These are phyloP conservation scores for Lipomyces orientalis DNA, from an alignment of 805 yeast species.

Conservation along the genomic window DNA sequence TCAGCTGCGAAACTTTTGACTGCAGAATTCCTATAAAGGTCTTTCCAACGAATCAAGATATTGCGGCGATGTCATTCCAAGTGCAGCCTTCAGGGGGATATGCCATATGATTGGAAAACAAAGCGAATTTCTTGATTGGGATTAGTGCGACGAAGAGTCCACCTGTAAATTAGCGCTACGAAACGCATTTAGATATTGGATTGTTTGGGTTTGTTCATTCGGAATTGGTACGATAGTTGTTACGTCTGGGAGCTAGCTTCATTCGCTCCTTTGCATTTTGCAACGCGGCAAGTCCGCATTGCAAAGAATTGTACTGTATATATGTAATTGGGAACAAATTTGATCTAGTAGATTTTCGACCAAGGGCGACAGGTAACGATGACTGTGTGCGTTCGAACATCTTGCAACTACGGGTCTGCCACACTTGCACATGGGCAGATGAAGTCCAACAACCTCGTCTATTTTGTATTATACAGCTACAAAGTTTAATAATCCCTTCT, in stretches of 20 bases:
- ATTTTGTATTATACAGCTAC: background rate
- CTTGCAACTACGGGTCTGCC: background rate
- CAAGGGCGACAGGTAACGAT: background rate
- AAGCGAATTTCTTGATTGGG: background rate
- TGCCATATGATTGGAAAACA: conserved; percentile 8
- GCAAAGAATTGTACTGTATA: background rate
- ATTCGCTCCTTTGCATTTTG: background rate
- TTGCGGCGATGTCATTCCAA: conserved; percentile 50
- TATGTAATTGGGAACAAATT: background rate
- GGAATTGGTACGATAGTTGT: background rate
- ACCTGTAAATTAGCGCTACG: background rate
- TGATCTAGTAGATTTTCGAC: background rate
- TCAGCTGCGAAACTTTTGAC: conserved; percentile 44
- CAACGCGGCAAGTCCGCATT: background rate
- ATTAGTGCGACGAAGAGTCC: background rate
- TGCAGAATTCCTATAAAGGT: conserved; percentile 55
- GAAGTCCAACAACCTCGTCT: background rate
- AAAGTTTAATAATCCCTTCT: conserved; percentile 2
- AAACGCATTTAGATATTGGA: background rate
- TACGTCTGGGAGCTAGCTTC: background rate
- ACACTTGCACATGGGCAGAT: background rate
- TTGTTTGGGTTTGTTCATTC: background rate
- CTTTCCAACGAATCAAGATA: conserved; percentile 54
- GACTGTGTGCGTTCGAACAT: no score
- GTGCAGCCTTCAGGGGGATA: conserved; percentile 28